Evolutionary conservation across 2,329 filamentous ascomycete species (phyloP).

Genomic region (Metarhizium guizhouense): DNA sequence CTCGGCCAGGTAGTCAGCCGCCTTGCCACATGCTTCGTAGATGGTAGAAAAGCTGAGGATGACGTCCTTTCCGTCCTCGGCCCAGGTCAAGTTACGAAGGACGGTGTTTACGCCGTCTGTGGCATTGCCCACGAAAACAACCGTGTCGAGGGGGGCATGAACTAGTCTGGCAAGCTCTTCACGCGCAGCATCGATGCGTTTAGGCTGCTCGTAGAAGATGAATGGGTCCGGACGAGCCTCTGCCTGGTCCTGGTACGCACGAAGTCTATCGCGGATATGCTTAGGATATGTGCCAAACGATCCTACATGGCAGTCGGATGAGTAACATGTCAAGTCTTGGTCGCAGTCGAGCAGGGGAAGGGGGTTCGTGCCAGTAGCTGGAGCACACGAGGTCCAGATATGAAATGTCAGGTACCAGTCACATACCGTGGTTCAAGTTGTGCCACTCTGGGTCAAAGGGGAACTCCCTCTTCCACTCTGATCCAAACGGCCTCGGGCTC

Average conservation of each 20-base stretch:
- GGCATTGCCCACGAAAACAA: slow-evolving; percentile 76
- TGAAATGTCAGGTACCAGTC: background rate
- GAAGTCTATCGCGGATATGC: slow-evolving; percentile 48
- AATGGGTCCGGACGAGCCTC: slow-evolving; percentile 69
- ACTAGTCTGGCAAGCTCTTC: slow-evolving; percentile 58
- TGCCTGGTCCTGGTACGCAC: slow-evolving; percentile 53
- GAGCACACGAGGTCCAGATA: no score
- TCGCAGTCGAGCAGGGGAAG: no score
- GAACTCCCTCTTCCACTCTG: slow-evolving; percentile 51
- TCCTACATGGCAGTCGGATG: slow-evolving; percentile 31
- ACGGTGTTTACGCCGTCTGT: slow-evolving; percentile 72
- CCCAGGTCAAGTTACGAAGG: slow-evolving; percentile 64
- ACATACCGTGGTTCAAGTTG: slow-evolving; percentile 70
- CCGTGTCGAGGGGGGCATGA: slow-evolving; percentile 52
- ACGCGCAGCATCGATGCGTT: slow-evolving; percentile 57
- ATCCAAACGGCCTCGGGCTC: slow-evolving; percentile 20
- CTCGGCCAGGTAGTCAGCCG: slow-evolving; percentile 63
- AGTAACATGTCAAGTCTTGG: background rate
- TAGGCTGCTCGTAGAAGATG: slow-evolving; percentile 59
- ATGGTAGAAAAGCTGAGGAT: slow-evolving; percentile 72
- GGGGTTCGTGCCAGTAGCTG: no score
- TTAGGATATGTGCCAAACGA: slow-evolving; percentile 73
- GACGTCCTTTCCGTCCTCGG: slow-evolving; percentile 62
- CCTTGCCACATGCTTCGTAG: slow-evolving; percentile 71
- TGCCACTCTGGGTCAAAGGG: slow-evolving; percentile 57